These are phyloP conservation scores for Gossypium rotundifolium DNA, from an alignment of 345 rosid species.

Conservation along the genomic window DNA sequence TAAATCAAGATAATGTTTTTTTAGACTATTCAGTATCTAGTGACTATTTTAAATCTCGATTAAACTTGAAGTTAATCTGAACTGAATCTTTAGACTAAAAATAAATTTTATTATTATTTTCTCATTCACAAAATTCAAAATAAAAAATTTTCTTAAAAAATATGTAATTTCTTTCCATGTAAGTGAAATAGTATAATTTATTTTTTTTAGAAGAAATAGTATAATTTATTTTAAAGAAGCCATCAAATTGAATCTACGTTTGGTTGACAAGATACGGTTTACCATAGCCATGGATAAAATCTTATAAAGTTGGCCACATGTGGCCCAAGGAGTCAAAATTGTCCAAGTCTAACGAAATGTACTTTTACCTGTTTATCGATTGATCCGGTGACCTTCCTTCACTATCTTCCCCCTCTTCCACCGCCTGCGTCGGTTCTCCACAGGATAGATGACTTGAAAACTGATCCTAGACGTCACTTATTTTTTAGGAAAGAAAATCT, in stretches of 20 bases:
- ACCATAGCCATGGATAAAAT: constrained; percentile 26
- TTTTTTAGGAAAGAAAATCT: not conserved
- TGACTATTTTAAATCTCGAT: too few species aligned
- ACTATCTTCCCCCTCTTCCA: not conserved
- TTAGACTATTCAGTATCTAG: too few species aligned
- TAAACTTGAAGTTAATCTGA: too few species aligned
- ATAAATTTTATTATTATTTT: too few species aligned
- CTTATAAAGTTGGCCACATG: constrained; percentile 25
- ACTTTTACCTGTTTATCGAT: constrained; percentile 24
- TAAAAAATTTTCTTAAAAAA: too few species aligned
- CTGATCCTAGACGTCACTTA: not conserved
- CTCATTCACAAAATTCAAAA: too few species aligned
- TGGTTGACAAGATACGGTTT: constrained; percentile 20
- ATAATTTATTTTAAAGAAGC: too few species aligned
- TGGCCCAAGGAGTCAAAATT: constrained; percentile 27
- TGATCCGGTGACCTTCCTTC: constrained; percentile 7
- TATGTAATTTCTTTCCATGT: too few species aligned
- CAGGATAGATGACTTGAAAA: constrained; percentile 5
- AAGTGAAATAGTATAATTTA: too few species aligned
- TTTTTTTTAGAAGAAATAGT: too few species aligned
- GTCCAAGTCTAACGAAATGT: constrained; percentile 35
- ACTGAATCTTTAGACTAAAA: too few species aligned
- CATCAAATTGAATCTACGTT: not conserved
- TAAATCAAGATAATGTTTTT: too few species aligned
- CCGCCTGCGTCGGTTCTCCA: constrained; percentile 18